Conservation (phyloP, 2,329 filamentous ascomycete species). For the Fusarium lateritium region DNA sequence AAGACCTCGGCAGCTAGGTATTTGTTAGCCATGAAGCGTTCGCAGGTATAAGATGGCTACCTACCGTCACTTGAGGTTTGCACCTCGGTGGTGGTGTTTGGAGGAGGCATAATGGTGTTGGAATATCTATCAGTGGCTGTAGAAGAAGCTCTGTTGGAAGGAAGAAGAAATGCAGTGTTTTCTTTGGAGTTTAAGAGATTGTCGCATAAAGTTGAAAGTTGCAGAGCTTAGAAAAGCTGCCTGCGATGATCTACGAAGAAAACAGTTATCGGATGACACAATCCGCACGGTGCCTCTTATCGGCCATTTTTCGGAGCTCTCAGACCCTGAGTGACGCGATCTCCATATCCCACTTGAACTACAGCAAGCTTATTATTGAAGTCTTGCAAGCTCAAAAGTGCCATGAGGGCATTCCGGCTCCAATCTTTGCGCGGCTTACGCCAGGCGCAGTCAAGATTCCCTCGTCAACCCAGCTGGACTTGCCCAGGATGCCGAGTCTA, state of each 20-base stretch:
- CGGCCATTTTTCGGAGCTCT: slow-evolving; percentile 34
- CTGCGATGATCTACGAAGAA: slow-evolving; percentile 7
- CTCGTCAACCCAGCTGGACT: slow-evolving; percentile 44
- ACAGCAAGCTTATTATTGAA: slow-evolving; percentile 2
- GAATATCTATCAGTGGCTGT: background rate
- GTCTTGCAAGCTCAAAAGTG: slow-evolving; percentile 5
- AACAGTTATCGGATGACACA: slow-evolving; percentile 45
- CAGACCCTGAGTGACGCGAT: slow-evolving; percentile 23
- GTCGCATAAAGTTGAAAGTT: slow-evolving; percentile 43
- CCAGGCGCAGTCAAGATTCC: slow-evolving; percentile 36
- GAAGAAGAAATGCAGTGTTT: background rate
- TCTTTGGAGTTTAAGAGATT: slow-evolving; percentile 11
- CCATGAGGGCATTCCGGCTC: slow-evolving; percentile 51
- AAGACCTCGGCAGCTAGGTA: slow-evolving; percentile 77
- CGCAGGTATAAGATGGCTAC: background rate
- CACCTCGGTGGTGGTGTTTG: slow-evolving; percentile 61
- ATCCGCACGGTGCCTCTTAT: slow-evolving; percentile 46
- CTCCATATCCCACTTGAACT: slow-evolving; percentile 19
- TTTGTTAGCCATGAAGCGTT: slow-evolving; percentile 31
- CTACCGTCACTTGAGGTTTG: slow-evolving; percentile 64
- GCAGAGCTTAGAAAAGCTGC: slow-evolving; percentile 31
- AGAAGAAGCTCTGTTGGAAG: background rate
- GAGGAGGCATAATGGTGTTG: slow-evolving; percentile 52
- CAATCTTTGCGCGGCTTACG: slow-evolving; percentile 48
- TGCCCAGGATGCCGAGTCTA: slow-evolving; percentile 50